Evolutionary conservation across 23 red algal genomes (phyloP), one percentile per base, ranked within the genome.

Genomic region (Gracilaria caudata): DNA sequence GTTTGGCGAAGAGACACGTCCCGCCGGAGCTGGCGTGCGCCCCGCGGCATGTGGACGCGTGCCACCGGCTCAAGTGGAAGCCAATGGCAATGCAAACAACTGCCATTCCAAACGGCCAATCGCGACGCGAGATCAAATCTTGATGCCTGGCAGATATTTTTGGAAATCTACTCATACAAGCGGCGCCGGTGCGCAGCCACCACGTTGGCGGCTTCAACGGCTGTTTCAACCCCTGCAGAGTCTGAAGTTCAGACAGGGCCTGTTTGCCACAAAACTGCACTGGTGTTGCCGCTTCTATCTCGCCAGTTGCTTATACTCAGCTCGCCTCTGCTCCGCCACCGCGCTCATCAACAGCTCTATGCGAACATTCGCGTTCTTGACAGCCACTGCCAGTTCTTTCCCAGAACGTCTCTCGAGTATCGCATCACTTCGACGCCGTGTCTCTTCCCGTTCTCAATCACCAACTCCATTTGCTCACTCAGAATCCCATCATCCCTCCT

Each of bases 331-430:
- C n/a, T n/a, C 43, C 43, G 43, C 43, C 4, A 45, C 43, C 43
- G n/a, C n/a, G n/a, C n/a, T n/a, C n/a, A n/a, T n/a, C 41, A 45
- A 45, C 10, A 53, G 5, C 14, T 53, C 24, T 47, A 75, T 36
- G 70, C 70, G 43, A 75, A 75, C 37, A 75, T 49, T 47, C 70
- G 37, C 43, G 70, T 49, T 75, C 70, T 75, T 24, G 70, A 75
- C 39, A 75, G 1, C 39, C 37, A 75, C 16, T 43, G n/a, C 70
- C 70, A 75, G 25, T 75, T 21, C 70, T 29, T 45, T 75, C 24
- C 70, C 21, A 75, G 40, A 46, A 49, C 33, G 0, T 49, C 43
- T 47, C 39, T 32, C 39, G 70, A 43, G 19, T 75, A 75, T 24
- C 70, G 70, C 43, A 75, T 75, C 24, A 75, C 70, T 29, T 75